phyloP scores from a whole-genome alignment of 2,329 filamentous ascomycete species.

The Fusarium guadeloupense region DNA sequence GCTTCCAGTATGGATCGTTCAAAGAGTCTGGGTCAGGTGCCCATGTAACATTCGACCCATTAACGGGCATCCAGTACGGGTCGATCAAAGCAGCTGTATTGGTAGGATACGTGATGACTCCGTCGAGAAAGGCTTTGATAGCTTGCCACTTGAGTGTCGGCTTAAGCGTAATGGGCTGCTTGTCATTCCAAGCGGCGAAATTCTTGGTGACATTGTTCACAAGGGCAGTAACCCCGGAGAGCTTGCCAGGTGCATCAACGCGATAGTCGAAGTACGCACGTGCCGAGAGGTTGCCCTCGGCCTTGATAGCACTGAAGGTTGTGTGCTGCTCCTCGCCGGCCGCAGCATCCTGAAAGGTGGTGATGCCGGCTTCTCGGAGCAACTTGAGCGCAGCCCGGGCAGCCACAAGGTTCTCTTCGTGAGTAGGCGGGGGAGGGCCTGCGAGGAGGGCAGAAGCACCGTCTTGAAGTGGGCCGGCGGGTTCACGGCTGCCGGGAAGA shows the following conservation, averaged over 20 bases:
- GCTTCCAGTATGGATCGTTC: conserved; percentile 38
- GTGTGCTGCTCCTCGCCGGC: conserved; percentile 14
- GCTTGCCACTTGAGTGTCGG: conserved; percentile 43
- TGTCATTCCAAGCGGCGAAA: conserved; percentile 23
- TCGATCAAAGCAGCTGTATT: conserved; percentile 43
- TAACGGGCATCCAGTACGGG: conserved; percentile 37
- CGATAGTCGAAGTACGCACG: conserved; percentile 43
- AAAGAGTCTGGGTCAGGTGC: conserved; percentile 40
- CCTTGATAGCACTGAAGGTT: conserved; percentile 35
- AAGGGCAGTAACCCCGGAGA: conserved; percentile 10
- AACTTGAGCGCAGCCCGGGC: conserved; percentile 40
- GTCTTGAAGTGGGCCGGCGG: conserved; percentile 40
- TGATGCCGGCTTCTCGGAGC: conserved; percentile 41
- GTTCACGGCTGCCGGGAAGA: conserved; percentile 40
- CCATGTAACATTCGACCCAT: conserved; percentile 32
- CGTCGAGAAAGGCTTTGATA: conserved; percentile 43
- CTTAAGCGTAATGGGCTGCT: conserved; percentile 15
- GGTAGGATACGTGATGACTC: conserved; percentile 42
- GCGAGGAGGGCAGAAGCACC: conserved; percentile 31
- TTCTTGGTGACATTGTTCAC: conserved; percentile 22
- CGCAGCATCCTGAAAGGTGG: conserved; percentile 43
- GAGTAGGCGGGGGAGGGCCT: conserved; percentile 30
- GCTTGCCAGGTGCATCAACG: conserved; percentile 36
- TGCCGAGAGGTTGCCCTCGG: conserved; percentile 30
- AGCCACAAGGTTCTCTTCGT: conserved; percentile 32